phyloP scores from a whole-genome alignment of 768 basidiomycete genomes.

The Gymnopilus dilepis region DNA sequence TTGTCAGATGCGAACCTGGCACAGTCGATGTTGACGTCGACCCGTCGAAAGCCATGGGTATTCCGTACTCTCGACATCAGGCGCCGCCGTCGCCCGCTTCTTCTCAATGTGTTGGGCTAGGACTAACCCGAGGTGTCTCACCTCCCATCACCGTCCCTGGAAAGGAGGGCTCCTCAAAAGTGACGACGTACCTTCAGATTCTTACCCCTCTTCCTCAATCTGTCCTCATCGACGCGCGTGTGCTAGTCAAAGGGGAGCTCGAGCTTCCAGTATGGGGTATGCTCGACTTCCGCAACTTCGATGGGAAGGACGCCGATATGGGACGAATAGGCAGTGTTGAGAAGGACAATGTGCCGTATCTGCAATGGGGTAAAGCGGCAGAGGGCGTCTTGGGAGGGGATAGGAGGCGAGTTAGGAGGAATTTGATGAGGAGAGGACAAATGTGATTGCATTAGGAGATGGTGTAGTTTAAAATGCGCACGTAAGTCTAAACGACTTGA shows the following conservation, averaged over 20 bases:
- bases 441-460: conserved; percentile 43
- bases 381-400: conserved; percentile 69
- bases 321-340: conserved; percentile 53
- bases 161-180: neutral
- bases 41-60: conserved; percentile 6
- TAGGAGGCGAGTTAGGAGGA: conserved; percentile 75
- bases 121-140: conserved; percentile 64
- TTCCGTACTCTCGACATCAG: conserved; percentile 66
- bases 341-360: conserved; percentile 67
- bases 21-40: conserved; percentile 36
- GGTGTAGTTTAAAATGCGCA: neutral
- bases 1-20: conserved; percentile 60
- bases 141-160: conserved; percentile 16
- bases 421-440: conserved; percentile 86
- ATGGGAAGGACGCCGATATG: conserved; percentile 23
- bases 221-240: conserved; percentile 45
- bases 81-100: conserved; percentile 59
- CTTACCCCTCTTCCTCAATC: conserved; percentile 73
- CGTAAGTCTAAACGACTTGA: neutral
- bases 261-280: conserved; percentile 89
- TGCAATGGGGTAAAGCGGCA: conserved; percentile 76
- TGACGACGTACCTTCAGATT: conserved; percentile 62
- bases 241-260: conserved; percentile 85
- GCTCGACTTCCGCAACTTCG: conserved; percentile 65
- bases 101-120: conserved; percentile 78